Percentiles rank a stretch among this genome's conserved stretches.
Evolutionary conservation across 768 basidiomycete genomes (phyloP).

Genomic region (Boletellus emodensis): DNA sequence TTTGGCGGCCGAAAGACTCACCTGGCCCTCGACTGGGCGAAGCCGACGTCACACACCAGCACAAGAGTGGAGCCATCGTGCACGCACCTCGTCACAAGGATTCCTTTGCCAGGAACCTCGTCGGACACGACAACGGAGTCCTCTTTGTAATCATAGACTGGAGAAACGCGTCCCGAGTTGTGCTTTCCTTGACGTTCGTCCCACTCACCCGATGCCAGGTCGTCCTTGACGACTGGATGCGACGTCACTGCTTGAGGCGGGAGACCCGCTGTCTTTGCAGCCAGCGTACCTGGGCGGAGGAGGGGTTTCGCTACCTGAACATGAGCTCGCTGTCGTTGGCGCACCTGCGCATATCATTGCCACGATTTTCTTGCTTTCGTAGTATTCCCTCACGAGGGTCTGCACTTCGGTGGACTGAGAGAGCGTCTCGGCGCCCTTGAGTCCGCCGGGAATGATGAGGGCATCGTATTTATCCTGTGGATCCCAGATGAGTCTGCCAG

Average conservation of each 20-base stretch:
- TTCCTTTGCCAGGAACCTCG: slow-evolving; percentile 34
- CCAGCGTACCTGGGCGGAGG: slow-evolving; percentile 54
- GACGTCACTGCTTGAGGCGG: slow-evolving; percentile 68
- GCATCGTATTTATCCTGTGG: slow-evolving; percentile 61
- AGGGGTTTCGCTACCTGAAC: not conserved
- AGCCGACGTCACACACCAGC: slow-evolving; percentile 1
- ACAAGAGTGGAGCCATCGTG: not conserved
- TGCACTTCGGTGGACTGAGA: slow-evolving; percentile 58
- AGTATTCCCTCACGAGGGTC: slow-evolving; percentile 54
- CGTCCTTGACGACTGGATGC: slow-evolving; percentile 63
- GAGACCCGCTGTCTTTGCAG: slow-evolving; percentile 59
- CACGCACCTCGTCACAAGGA: slow-evolving; percentile 69
- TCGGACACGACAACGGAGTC: slow-evolving; percentile 66
- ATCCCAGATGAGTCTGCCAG: not conserved
- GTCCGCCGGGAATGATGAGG: slow-evolving; percentile 73
- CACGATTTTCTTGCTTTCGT: slow-evolving; percentile 42
- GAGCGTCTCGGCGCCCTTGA: slow-evolving; percentile 73
- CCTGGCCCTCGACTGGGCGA: slow-evolving; percentile 67
- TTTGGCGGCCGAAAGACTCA: slow-evolving; percentile 21
- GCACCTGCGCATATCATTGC: slow-evolving; percentile 85
- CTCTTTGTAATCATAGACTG: slow-evolving; percentile 74
- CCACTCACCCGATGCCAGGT: slow-evolving; percentile 51
- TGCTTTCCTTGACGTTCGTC: not conserved
- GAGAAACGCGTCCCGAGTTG: not conserved
- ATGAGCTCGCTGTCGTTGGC: slow-evolving; percentile 9